Conservation (phyloP, 2,329 filamentous ascomycete species). For the Volutella citrinella region DNA sequence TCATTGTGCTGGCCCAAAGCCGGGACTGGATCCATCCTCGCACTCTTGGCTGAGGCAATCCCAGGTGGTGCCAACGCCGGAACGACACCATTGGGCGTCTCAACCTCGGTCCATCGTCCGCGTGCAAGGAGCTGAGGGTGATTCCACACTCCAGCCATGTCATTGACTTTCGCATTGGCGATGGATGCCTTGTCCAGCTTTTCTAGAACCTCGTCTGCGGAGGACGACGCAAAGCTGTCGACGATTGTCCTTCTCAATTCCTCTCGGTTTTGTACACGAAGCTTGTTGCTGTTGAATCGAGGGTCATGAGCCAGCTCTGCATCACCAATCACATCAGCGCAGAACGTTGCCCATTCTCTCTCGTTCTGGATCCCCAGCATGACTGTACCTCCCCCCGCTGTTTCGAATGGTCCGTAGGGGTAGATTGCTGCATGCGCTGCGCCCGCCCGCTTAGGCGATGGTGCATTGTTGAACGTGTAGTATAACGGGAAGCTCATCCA, state of each 20-base stretch:
- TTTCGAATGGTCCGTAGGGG: constrained; percentile 53
- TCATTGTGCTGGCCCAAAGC: constrained; percentile 49
- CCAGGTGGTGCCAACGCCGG: constrained; percentile 50
- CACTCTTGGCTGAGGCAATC: constrained; percentile 21
- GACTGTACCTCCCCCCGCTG: constrained; percentile 44
- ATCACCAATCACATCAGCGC: constrained; percentile 41
- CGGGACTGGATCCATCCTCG: constrained; percentile 44
- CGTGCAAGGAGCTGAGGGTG: constrained; percentile 51
- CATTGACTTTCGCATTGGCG: constrained; percentile 54
- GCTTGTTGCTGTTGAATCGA: constrained; percentile 45
- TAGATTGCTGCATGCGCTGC: constrained; percentile 55
- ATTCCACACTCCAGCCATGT: constrained; percentile 52
- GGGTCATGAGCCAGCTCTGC: constrained; percentile 40
- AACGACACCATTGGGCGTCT: constrained; percentile 44
- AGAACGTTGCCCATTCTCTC: constrained; percentile 51
- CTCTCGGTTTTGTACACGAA: constrained; percentile 44
- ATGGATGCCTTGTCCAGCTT: constrained; percentile 47
- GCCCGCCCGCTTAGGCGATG: constrained; percentile 42
- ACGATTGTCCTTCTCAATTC: constrained; percentile 45
- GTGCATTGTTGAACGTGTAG: constrained; percentile 46
- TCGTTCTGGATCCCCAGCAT: constrained; percentile 59
- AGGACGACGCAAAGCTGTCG: constrained; percentile 35
- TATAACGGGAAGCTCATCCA: constrained; percentile 59
- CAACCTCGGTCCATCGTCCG: constrained; percentile 48
- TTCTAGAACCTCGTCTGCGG: constrained; percentile 37